These are phyloP conservation scores for Fusarium sp. DNA, from an alignment of 2,329 filamentous ascomycete genomes.

Conservation along the genomic window DNA sequence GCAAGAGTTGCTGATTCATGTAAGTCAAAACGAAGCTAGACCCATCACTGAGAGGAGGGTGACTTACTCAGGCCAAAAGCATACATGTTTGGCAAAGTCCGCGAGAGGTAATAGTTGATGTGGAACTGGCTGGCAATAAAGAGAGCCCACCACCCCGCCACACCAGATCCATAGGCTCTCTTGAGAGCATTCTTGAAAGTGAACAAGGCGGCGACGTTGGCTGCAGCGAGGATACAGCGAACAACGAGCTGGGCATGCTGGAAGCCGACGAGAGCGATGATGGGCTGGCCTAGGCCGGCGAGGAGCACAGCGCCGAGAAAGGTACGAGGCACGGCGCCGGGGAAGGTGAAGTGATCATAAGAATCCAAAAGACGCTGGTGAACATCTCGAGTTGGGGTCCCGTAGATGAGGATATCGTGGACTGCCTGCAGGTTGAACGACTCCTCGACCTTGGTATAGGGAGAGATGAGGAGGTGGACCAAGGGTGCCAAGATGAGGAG, in stretches of 20 bases:
- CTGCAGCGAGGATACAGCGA: slow-evolving; percentile 79
- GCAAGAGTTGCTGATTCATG: slow-evolving; percentile 71
- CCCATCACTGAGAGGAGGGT: background rate
- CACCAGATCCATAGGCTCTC: slow-evolving; percentile 74
- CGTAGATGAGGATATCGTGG: slow-evolving; percentile 89
- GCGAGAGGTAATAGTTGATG: slow-evolving; percentile 89
- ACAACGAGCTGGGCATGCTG: slow-evolving; percentile 72
- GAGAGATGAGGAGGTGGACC: slow-evolving; percentile 78
- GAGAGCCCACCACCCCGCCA: slow-evolving; percentile 82
- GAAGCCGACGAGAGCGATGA: slow-evolving; percentile 68
- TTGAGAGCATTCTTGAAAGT: slow-evolving; percentile 73
- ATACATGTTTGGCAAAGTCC: slow-evolving; percentile 96
- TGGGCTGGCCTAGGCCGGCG: slow-evolving; percentile 76
- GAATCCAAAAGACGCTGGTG: slow-evolving; percentile 65
- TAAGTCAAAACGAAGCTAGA: background rate
- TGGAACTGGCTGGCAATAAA: slow-evolving; percentile 91
- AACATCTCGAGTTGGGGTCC: slow-evolving; percentile 73
- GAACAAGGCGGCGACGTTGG: slow-evolving; percentile 78
- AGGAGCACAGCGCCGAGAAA: slow-evolving; percentile 86
- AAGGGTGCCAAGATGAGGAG: slow-evolving; percentile 68
- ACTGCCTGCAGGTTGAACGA: slow-evolving; percentile 97
- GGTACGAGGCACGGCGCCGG: slow-evolving; percentile 90
- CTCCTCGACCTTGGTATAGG: slow-evolving; percentile 98
- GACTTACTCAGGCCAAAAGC: slow-evolving; percentile 85
- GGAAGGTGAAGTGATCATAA: slow-evolving; percentile 93